These are phyloP conservation scores for Actinidia polygama DNA, from an alignment of 179 eudicot genomes.

Conservation along the genomic window DNA sequence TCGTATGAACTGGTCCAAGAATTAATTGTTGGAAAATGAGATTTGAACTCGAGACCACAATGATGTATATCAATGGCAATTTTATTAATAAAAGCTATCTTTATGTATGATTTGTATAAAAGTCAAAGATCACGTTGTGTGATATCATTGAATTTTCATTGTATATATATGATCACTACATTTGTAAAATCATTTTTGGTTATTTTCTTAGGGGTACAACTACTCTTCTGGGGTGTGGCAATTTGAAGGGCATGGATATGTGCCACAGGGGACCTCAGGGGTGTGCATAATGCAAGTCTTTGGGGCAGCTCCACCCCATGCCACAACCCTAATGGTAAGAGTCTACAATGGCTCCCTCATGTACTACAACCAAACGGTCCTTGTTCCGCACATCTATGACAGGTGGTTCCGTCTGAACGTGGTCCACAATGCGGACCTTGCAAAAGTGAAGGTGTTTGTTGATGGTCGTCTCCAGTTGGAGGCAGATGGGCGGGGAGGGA, in stretches of 20 bases:
- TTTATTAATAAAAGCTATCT: too few species aligned
- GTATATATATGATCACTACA: too few species aligned
- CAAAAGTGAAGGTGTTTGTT: conserved; percentile 5
- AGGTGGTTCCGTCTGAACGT: conserved; percentile 26
- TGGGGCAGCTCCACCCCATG: conserved; percentile 22
- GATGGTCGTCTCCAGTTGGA: conserved; percentile 7
- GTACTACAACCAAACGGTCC: conserved; percentile 10
- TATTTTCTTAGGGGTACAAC: conserved; percentile 20
- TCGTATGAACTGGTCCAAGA: too few species aligned
- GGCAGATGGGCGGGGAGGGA: conserved; percentile 18
- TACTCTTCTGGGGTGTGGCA: conserved; percentile 30
- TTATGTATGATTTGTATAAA: too few species aligned
- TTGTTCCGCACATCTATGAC: conserved; percentile 17
- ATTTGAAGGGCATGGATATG: conserved; percentile 29
- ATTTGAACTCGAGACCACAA: too few species aligned
- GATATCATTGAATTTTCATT: too few species aligned
- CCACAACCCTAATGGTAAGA: conserved; percentile 33
- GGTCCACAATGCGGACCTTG: conserved; percentile 20
- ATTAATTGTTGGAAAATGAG: too few species aligned
- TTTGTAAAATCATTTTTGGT: too few species aligned
- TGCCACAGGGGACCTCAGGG: conserved; percentile 31
- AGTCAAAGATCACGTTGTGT: too few species aligned
- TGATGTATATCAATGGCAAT: too few species aligned
- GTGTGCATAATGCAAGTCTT: conserved; percentile 36
- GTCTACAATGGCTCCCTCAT: conserved; percentile 28